These are phyloP conservation scores for sunflower (Helianthus annuus) DNA, from an alignment of 129 eudicot genomes.

Conservation along the genomic window HanXRQr2.0-SUNRISE NC_035443.2:151175213-151175712, in stretches of 20 bases:
- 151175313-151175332: no score
- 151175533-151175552: slow-evolving; percentile 22
- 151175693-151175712: slow-evolving; percentile 3
- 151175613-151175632: no score
- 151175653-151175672: background rate
- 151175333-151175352: no score
- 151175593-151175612: slow-evolving; percentile 26
- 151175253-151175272: no score
- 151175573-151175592: slow-evolving; percentile 15
- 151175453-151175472: slow-evolving; percentile 9
- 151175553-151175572: no score
- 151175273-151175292: no score
- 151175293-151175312: no score
- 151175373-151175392: background rate
- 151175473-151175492: slow-evolving; percentile 17
- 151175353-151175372: no score
- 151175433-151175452: slow-evolving; percentile 6
- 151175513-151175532: slow-evolving; percentile 13
- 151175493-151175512: background rate
- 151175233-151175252: no score
- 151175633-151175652: background rate
- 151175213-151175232: no score
- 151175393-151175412: slow-evolving; percentile 2
- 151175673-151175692: background rate
- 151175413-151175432: background rate